phyloP scores from a whole-genome alignment of 768 basidiomycete species.

The Trametes cinnabarina region DNA sequence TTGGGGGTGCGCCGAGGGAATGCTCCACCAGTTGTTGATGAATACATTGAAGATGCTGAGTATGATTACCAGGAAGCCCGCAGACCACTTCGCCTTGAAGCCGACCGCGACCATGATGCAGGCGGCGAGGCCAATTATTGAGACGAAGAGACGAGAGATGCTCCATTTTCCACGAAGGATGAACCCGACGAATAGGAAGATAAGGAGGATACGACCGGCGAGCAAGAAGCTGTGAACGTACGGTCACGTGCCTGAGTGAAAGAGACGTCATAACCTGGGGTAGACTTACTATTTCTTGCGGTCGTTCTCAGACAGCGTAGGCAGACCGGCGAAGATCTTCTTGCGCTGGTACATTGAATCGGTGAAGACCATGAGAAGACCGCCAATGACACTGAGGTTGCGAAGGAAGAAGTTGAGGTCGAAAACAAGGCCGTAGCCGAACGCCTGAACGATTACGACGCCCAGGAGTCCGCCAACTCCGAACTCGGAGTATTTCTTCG shows the following conservation, averaged over 20 bases:
- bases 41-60: conserved; percentile 96
- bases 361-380: conserved; percentile 98
- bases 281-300: conserved; percentile 88
- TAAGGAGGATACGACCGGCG: conserved; percentile 92
- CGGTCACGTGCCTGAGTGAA: conserved; percentile 1
- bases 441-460: conserved; percentile 93
- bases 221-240: conserved; percentile 79
- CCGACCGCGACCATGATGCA: conserved; percentile 97
- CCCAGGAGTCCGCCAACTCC: conserved; percentile 86
- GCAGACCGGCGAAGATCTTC: conserved; percentile 87
- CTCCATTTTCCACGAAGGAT: conserved; percentile 92
- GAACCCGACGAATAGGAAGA: conserved; percentile 99
- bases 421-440: conserved; percentile 99
- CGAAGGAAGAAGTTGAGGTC: conserved; percentile 99
- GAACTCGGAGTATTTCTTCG: conserved; percentile 83
- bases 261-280: conserved; percentile 2
- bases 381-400: conserved; percentile 96
- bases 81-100: conserved; percentile 99
- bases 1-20: conserved; percentile 89
- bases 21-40: conserved; percentile 98
- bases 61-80: conserved; percentile 89
- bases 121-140: conserved; percentile 85
- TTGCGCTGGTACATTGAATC: conserved; percentile 90
- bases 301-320: conserved; percentile 89
- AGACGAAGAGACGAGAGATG: conserved; percentile 81